A percentile compares a stretch with the other conserved stretches of the same genome.
Evolutionary conservation across 345 rosid species (phyloP).

Genomic region (Raphanus sativus): DNA sequence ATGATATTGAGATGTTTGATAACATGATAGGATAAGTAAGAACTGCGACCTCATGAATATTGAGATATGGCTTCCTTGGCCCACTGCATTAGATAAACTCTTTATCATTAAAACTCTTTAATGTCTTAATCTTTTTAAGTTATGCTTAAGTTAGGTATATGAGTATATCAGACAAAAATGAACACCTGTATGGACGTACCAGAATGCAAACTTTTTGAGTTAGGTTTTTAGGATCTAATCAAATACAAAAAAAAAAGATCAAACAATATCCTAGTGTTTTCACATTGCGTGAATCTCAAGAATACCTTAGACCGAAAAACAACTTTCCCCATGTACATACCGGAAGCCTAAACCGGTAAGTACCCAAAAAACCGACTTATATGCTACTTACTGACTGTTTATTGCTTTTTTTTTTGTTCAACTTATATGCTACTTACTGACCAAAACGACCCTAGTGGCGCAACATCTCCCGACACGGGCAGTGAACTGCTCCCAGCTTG

Average conservation of each 20-base stretch:
- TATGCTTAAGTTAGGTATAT: not conserved
- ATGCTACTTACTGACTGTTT: not conserved
- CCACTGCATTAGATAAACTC: constrained; percentile 3
- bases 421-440: too few relatives aligned
- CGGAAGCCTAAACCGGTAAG: constrained; percentile 14
- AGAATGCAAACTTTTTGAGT: not conserved
- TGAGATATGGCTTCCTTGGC: not conserved
- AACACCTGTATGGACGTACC: not conserved
- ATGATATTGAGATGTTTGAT: not conserved
- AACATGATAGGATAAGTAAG: not conserved
- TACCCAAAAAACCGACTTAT: constrained; percentile 3
- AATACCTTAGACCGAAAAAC: not conserved
- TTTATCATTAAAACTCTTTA: not conserved
- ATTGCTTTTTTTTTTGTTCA: constrained; percentile 4
- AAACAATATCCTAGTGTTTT: not conserved
- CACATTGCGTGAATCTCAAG: not conserved
- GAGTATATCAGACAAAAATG: not conserved
- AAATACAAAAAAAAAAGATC: not conserved
- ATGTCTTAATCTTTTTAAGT: too few relatives aligned
- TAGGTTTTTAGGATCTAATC: not conserved
- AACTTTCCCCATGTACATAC: constrained; percentile 2
- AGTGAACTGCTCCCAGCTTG: constrained; percentile 8
- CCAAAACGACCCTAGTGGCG: not conserved
- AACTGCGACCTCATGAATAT: not conserved
- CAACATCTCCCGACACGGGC: constrained; percentile 5